Base-by-base conservation (phyloP, 2,329 filamentous ascomycete genomes). In the Penicillium sp. region DNA sequence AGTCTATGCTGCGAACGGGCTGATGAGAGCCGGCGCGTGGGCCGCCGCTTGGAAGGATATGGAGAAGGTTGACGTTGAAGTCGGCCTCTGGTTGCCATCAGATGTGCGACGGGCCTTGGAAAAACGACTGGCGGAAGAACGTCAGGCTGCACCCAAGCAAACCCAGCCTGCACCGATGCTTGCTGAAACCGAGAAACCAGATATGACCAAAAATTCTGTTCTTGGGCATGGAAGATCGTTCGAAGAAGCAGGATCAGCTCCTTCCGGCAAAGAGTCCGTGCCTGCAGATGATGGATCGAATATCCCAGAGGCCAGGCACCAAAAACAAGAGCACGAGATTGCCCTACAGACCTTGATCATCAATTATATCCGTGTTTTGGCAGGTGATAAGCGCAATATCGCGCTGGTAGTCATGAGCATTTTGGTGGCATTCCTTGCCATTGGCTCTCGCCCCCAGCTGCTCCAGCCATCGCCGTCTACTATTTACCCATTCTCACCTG, bases 1-100 rank as follows among this genome's bases (percentile, higher is more conserved):
- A 59, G 83, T 97, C 1, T 98, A 91, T 58, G 93, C 93, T 1
- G 91, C 89, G 36, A 98, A 97, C 64, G 93, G 93, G 0, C 71
- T 97, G 33, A 94, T 98, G 87, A 80, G 83, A 43, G 83, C 87
- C 4, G 88, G 88, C 0, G 91, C 93, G 0, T 98, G 93, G 93
- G 80, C 80, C 4, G 90, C 90, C 2, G 91, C 87, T 43, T 98
- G 91, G 91, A 86, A 81, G 53, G 91, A 97, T 66, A 98, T 98
- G 93, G 93, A 98, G 68, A 80, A 91, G n/a, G 87, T 97, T 0
- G 93, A 98, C 59, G 87, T 94, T 1, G 91, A 97, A 65, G 80
- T 98, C 36, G 80, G 86, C 55, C 86, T 93, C 3, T 79, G 75
- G 73, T 68, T 83, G 17, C 72, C 73, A 2, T 72, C 77, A 3